Percentiles rank a stretch among this genome's conserved stretches.
Conservation (phyloP, 345 rosid genomes). For the Ceriops tagal region DNA sequence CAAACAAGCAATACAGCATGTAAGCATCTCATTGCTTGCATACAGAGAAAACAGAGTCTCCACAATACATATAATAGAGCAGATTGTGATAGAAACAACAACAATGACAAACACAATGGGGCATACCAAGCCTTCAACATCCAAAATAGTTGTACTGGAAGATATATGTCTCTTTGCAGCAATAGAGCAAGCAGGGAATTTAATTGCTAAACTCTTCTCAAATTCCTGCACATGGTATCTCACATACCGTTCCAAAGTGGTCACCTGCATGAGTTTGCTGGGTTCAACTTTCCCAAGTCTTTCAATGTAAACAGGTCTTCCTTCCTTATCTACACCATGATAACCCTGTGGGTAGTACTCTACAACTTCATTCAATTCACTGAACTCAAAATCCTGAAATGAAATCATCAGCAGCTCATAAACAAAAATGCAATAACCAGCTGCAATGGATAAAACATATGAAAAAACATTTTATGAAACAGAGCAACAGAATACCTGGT, state of each 20-base stretch:
- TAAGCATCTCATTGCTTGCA: neutral
- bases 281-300: constrained; percentile 31
- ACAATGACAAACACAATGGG: neutral
- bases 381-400: constrained; percentile 27
- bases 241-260: constrained; percentile 26
- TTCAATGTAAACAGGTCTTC: constrained; percentile 34
- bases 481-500: too few species aligned
- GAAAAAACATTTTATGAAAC: too few species aligned
- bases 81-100: too few species aligned
- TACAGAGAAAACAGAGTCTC: neutral
- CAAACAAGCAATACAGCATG: neutral
- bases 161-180: constrained; percentile 33
- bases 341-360: constrained; percentile 31
- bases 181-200: constrained; percentile 33
- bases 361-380: constrained; percentile 23
- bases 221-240: constrained; percentile 32
- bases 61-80: neutral
- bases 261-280: constrained; percentile 25
- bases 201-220: constrained; percentile 25
- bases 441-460: too few species aligned
- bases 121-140: constrained; percentile 32
- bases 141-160: constrained; percentile 31
- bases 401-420: neutral
- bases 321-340: constrained; percentile 36
- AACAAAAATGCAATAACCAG: too few species aligned